Evolutionary conservation across 345 rosid species (phyloP).

Genomic region (Brassica cretica): DNA sequence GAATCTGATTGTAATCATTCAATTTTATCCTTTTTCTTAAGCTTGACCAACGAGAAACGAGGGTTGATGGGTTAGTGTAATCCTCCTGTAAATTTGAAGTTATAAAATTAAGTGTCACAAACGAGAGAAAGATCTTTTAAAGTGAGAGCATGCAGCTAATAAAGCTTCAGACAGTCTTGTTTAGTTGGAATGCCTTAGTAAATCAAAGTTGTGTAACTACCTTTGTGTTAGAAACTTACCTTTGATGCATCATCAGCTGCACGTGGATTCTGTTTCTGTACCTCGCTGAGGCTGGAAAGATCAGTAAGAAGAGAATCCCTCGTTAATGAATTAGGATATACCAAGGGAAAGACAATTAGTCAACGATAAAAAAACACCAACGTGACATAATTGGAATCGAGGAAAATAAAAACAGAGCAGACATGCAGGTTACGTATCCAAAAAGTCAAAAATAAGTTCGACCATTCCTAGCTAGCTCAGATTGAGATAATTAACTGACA

Average conservation of each 20-base stretch:
- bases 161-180: not conserved
- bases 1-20: conserved; percentile 40
- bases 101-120: not conserved
- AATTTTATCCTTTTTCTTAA: conserved; percentile 41
- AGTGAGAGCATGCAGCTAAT: not conserved
- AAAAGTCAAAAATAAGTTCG: not conserved
- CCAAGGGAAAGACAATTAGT: not conserved
- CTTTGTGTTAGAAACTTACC: not conserved
- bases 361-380: not conserved
- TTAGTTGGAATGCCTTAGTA: not conserved
- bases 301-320: not conserved
- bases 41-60: conserved; percentile 55
- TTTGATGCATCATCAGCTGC: not conserved
- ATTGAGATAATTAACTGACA: not conserved
- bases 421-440: not conserved
- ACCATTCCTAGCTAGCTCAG: not conserved
- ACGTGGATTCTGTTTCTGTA: too few relatives aligned
- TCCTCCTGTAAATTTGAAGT: conserved; percentile 51
- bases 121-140: not conserved
- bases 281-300: not conserved
- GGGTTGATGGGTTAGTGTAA: conserved; percentile 55
- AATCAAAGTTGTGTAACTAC: not conserved
- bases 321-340: too few relatives aligned
- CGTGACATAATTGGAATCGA: too few relatives aligned
- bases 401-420: not conserved